Conservation (phyloP, 495 filamentous ascomycete species). For the Neurospora sp. region DNA sequence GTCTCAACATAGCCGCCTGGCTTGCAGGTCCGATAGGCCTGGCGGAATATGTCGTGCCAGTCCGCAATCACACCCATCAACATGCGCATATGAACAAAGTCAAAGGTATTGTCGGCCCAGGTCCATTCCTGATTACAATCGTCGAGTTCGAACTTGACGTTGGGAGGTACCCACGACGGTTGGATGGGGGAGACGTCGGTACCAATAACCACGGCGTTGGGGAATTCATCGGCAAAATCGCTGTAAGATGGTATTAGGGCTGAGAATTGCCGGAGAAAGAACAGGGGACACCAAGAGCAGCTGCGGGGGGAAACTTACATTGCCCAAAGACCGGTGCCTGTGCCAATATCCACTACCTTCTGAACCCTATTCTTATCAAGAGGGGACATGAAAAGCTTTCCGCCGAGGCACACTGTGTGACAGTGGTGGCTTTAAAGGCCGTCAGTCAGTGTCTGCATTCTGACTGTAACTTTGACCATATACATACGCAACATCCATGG, state of each 20-base stretch:
- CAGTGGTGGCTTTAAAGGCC: constrained; percentile 14
- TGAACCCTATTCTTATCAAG: constrained; percentile 19
- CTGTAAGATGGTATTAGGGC: constrained; percentile 4
- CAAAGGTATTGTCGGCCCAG: constrained; percentile 37
- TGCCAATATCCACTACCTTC: constrained; percentile 29
- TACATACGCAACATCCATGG: constrained; percentile 12
- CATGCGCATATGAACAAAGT: constrained; percentile 47
- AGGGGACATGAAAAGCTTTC: constrained; percentile 46
- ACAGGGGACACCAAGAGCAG: background rate
- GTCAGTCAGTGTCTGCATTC: background rate
- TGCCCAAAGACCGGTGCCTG: constrained; percentile 34
- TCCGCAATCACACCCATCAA: constrained; percentile 39
- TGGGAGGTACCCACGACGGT: constrained; percentile 30
- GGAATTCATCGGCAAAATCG: constrained; percentile 42
- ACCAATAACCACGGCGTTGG: constrained; percentile 36
- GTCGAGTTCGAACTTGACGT: constrained; percentile 39
- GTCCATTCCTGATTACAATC: constrained; percentile 39
- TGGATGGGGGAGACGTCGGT: constrained; percentile 41
- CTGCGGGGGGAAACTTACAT: constrained; percentile 7
- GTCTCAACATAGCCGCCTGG: constrained; percentile 12
- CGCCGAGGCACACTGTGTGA: constrained; percentile 31
- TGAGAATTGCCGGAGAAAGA: background rate
- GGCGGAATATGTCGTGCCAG: constrained; percentile 36
- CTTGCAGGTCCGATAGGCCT: constrained; percentile 15
- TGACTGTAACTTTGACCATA: background rate